A percentile compares a stretch with the other conserved stretches of the same genome.
phyloP scores from a whole-genome alignment of 2,329 filamentous ascomycete species.

The Neurospora sp. region DNA sequence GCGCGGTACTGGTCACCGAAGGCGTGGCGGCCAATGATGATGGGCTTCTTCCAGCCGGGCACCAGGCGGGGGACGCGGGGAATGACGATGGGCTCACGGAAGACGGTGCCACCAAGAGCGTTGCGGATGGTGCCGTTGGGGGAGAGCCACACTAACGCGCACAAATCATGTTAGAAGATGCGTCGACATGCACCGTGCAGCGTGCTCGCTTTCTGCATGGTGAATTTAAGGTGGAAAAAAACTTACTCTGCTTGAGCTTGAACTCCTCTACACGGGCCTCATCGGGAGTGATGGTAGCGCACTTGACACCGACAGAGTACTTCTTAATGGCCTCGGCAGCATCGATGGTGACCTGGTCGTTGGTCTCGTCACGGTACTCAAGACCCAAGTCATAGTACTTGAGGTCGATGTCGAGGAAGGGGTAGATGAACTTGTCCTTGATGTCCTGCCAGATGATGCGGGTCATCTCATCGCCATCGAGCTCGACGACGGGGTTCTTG shows the following conservation, averaged over 20 bases:
- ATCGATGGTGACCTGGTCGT: slow-evolving; percentile 92
- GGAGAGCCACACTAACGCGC: slow-evolving; percentile 77
- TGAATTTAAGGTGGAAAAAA: neutral
- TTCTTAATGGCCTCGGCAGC: slow-evolving; percentile 97
- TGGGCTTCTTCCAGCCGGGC: slow-evolving; percentile 96
- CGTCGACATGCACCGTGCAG: neutral
- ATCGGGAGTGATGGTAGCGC: slow-evolving; percentile 96
- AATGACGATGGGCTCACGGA: slow-evolving; percentile 98
- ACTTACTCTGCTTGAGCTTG: slow-evolving; percentile 91
- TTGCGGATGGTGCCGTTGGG: slow-evolving; percentile 86
- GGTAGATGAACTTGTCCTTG: slow-evolving; percentile 97
- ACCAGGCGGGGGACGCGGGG: slow-evolving; percentile 86
- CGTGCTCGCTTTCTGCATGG: slow-evolving; percentile 3
- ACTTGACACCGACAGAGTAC: slow-evolving; percentile 98
- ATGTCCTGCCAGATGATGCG: slow-evolving; percentile 98
- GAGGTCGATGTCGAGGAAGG: slow-evolving; percentile 92
- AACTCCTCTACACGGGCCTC: slow-evolving; percentile 96
- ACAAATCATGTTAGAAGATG: slow-evolving; percentile 1
- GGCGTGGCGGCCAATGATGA: slow-evolving; percentile 96
- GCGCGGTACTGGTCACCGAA: slow-evolving; percentile 98
- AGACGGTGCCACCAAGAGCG: slow-evolving; percentile 82
- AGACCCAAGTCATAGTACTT: slow-evolving; percentile 97
- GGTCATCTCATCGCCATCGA: slow-evolving; percentile 95
- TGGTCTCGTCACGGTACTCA: slow-evolving; percentile 89
- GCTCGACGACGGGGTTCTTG: slow-evolving; percentile 96